A percentile compares a stretch with the other conserved stretches of the same genome.
These are phyloP conservation scores for Mucor irregularis DNA, from an alignment of 371 early-diverging fungal genomes.

Conservation along the genomic window DNA sequence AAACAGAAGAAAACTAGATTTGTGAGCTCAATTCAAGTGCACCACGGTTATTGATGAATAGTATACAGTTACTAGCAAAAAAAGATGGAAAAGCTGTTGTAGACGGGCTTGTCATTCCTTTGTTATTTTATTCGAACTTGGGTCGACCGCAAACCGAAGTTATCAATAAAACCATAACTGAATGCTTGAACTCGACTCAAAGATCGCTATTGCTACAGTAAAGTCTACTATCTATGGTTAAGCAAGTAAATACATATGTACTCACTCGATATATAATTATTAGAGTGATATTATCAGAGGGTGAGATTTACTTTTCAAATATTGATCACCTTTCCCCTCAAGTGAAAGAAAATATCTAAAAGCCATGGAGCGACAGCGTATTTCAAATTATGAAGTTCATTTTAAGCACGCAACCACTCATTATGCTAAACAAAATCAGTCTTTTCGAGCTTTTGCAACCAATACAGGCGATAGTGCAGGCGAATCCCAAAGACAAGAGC, in stretches of 20 bases:
- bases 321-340: background rate
- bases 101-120: slow-evolving; percentile 19
- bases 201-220: slow-evolving; percentile 11
- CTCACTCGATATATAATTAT: background rate
- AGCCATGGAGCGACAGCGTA: slow-evolving; percentile 15
- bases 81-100: slow-evolving; percentile 7
- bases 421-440: background rate
- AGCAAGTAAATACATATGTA: background rate
- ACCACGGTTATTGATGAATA: slow-evolving; percentile 11
- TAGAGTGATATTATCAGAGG: slow-evolving; percentile 15
- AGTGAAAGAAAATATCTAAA: background rate
- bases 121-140: slow-evolving; percentile 7
- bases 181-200: slow-evolving; percentile 7
- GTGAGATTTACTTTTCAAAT: slow-evolving; percentile 12
- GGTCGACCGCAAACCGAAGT: slow-evolving; percentile 16
- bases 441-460: slow-evolving; percentile 11
- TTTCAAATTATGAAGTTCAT: slow-evolving; percentile 10
- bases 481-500: slow-evolving; percentile 19
- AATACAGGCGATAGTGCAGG: slow-evolving; percentile 2
- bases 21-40: slow-evolving; percentile 5
- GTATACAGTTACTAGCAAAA: background rate
- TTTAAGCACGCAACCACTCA: slow-evolving; percentile 8
- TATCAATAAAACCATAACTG: slow-evolving; percentile 5
- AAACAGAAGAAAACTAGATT: too few species aligned
- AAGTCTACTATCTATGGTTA: background rate